These are phyloP conservation scores for Hypoxylon sp. DNA, from an alignment of 2,329 filamentous ascomycete genomes.

Conservation along the genomic window DNA sequence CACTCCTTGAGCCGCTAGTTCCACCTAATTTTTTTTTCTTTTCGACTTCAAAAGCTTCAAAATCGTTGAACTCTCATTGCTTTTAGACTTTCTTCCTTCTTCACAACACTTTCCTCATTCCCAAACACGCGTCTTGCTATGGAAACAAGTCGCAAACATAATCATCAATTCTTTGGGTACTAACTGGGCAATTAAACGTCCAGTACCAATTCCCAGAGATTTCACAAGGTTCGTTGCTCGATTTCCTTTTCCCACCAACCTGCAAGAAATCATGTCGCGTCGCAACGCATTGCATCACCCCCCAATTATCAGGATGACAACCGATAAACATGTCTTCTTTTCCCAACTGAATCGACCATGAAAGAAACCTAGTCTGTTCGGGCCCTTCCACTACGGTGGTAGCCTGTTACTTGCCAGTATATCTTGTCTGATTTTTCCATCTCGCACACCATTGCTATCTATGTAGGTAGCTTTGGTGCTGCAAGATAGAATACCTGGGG, in stretches of 20 bases:
- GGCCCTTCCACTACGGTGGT: constrained; percentile 64
- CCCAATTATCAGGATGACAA: constrained; percentile 73
- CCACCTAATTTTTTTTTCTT: constrained; percentile 31
- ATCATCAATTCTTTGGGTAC: neutral
- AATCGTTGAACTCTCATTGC: neutral
- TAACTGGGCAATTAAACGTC: neutral
- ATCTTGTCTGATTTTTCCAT: constrained; percentile 72
- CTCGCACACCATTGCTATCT: too few species aligned
- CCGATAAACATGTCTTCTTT: constrained; percentile 77
- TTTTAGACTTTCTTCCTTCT: constrained; percentile 30
- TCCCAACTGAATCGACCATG: constrained; percentile 89
- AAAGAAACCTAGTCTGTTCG: constrained; percentile 75
- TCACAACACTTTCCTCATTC: neutral
- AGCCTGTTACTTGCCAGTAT: constrained; percentile 94
- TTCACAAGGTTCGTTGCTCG: constrained; percentile 19
- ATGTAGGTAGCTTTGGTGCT: too few species aligned
- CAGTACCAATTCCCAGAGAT: neutral
- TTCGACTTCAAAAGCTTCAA: constrained; percentile 46
- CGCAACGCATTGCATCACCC: constrained; percentile 36
- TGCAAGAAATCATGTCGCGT: constrained; percentile 7
- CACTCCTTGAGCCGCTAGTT: neutral
- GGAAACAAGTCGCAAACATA: neutral
- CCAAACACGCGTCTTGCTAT: neutral
- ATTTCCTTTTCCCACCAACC: constrained; percentile 13
- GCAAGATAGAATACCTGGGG: constrained; percentile 13